These are phyloP conservation scores for Persicaria maculosa DNA, from an alignment of 148 eudicot species.

Conservation along the genomic window DNA sequence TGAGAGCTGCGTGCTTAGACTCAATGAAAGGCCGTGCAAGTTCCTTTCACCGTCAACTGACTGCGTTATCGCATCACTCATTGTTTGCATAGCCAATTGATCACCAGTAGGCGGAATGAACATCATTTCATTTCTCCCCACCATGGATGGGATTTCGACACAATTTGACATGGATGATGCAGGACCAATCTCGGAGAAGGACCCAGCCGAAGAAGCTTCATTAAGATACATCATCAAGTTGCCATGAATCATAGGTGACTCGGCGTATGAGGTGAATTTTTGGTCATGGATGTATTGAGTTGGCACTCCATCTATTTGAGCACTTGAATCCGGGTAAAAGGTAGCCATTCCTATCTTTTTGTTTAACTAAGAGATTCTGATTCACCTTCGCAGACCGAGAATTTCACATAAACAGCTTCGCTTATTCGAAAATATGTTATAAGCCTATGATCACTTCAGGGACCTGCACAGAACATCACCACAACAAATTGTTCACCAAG, in stretches of 20 bases:
- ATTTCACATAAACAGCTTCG: not conserved
- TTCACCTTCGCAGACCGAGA: not conserved
- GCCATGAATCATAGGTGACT: conserved; percentile 36
- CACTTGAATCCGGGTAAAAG: conserved; percentile 52
- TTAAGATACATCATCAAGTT: conserved; percentile 49
- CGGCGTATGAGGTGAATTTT: conserved; percentile 37
- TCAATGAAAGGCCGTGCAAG: conserved; percentile 61
- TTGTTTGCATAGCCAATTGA: conserved; percentile 28
- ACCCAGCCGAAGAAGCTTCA: conserved; percentile 30
- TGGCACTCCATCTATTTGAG: conserved; percentile 52
- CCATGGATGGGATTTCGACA: conserved; percentile 22
- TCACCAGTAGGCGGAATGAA: conserved; percentile 48
- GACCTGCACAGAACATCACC: not conserved
- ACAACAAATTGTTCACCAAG: too few species aligned
- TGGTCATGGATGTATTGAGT: conserved; percentile 34
- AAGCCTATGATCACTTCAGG: not conserved
- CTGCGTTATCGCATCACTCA: conserved; percentile 19
- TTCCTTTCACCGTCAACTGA: conserved; percentile 34
- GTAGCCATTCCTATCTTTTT: conserved; percentile 47
- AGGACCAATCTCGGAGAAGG: conserved; percentile 42
- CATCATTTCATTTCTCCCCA: conserved; percentile 43
- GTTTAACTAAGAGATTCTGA: not conserved
- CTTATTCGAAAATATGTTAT: not conserved
- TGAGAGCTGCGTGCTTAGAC: conserved; percentile 57
- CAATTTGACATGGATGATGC: conserved; percentile 27